Evolutionary conservation across 192 early-diverging fungal genomes (phyloP).

Genomic region (Backusella morwellensis): DNA sequence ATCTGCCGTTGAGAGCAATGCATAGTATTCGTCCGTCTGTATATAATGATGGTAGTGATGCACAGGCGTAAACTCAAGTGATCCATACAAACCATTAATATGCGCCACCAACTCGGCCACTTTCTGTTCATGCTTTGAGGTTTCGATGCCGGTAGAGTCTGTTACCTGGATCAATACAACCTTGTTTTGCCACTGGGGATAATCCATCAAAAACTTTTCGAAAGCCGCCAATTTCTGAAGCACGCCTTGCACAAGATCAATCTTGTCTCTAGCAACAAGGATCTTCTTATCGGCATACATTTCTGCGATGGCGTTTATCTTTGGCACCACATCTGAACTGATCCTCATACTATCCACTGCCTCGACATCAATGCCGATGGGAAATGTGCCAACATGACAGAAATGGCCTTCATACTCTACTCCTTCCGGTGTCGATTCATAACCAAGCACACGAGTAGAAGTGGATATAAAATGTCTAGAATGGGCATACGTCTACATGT

Average conservation of each 20-base stretch:
- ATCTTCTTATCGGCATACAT: conserved; percentile 91
- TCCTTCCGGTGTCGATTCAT: conserved; percentile 89
- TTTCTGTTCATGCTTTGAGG: conserved; percentile 72
- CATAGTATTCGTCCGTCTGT: conserved; percentile 94
- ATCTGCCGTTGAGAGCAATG: conserved; percentile 89
- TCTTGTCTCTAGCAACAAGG: conserved; percentile 91
- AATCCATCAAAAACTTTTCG: conserved; percentile 84
- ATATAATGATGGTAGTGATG: conserved; percentile 91
- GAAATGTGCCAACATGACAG: conserved; percentile 88
- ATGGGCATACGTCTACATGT: conserved; percentile 80
- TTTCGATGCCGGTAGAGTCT: conserved; percentile 69
- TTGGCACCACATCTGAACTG: conserved; percentile 60
- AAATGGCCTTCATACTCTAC: conserved; percentile 78
- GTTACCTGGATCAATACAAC: conserved; percentile 98
- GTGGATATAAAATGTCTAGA: conserved; percentile 90
- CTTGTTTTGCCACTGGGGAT: conserved; percentile 91
- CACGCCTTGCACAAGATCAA: conserved; percentile 94
- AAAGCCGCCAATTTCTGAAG: conserved; percentile 93
- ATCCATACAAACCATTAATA: conserved; percentile 94
- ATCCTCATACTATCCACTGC: conserved; percentile 63
- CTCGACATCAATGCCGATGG: conserved; percentile 92
- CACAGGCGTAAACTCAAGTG: conserved; percentile 93
- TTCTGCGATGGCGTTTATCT: conserved; percentile 77
- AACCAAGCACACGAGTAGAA: conserved; percentile 90
- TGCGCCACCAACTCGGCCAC: conserved; percentile 85